Evolutionary conservation across 116 monocot genomes (phyloP).

Genomic region (Zostera marina): DNA sequence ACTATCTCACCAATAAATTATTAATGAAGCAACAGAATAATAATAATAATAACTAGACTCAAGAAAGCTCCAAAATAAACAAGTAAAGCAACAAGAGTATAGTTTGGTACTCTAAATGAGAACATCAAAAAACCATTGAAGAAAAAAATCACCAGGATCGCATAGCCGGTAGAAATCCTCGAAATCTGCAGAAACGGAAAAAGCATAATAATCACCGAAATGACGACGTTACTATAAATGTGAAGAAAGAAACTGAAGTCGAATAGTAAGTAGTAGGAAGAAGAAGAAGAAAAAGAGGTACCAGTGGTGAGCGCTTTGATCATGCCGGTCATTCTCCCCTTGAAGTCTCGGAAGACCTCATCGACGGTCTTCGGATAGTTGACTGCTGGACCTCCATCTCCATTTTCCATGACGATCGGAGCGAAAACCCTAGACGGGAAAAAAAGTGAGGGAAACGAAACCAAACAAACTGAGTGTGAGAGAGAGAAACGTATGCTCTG

Average conservation of each 20-base stretch:
- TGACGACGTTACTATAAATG: conserved; percentile 1
- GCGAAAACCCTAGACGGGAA: neutral
- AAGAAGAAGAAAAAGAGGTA: neutral
- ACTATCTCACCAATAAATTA: too few species aligned
- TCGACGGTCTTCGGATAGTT: conserved; percentile 32
- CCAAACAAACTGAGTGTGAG: neutral
- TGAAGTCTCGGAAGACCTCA: conserved; percentile 34
- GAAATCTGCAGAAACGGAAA: conserved; percentile 9
- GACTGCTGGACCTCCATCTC: neutral
- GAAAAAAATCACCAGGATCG: conserved; percentile 17
- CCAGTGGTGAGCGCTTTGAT: conserved; percentile 39
- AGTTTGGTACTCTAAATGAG: too few species aligned
- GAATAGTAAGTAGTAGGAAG: neutral
- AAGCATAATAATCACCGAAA: neutral
- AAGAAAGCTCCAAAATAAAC: too few species aligned
- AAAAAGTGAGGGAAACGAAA: neutral
- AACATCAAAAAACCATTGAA: too few species aligned
- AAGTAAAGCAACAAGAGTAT: too few species aligned
- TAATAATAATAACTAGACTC: too few species aligned
- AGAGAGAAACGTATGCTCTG: neutral
- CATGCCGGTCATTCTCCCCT: conserved; percentile 23
- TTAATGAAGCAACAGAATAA: too few species aligned
- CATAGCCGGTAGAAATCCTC: conserved; percentile 30
- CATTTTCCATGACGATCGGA: neutral
- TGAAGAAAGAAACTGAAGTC: neutral